phyloP scores from a whole-genome alignment of 345 rosid genomes.

The Eutrema japonicum region DNA sequence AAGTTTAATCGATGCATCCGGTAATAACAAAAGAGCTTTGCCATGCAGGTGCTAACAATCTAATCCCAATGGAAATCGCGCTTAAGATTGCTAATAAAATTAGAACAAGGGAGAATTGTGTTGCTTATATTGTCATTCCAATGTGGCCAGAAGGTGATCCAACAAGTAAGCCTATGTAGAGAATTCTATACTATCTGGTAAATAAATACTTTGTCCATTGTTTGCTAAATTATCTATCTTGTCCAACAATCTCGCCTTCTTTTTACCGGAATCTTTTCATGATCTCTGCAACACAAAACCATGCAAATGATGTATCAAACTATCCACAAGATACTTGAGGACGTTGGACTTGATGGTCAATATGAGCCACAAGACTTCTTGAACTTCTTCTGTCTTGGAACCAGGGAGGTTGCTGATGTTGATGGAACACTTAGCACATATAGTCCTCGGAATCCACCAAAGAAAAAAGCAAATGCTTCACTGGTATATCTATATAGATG shows the following conservation, averaged over 20 bases:
- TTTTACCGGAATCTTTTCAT: not conserved
- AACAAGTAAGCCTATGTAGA: constrained; percentile 61
- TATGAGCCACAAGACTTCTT: constrained; percentile 86
- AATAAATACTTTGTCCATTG: constrained; percentile 37
- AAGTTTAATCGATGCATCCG: not conserved
- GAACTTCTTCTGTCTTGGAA: constrained; percentile 96
- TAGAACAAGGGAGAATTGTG: constrained; percentile 78
- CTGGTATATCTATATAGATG: constrained; percentile 50
- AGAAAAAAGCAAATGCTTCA: constrained; percentile 45
- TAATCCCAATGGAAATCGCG: constrained; percentile 93
- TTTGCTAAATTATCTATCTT: too few species aligned
- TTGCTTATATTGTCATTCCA: constrained; percentile 89
- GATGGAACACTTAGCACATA: constrained; percentile 43
- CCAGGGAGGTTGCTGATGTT: constrained; percentile 62
- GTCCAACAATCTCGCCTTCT: too few species aligned
- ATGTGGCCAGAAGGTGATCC: constrained; percentile 99
- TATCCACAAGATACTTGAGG: constrained; percentile 77
- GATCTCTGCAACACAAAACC: constrained; percentile 71
- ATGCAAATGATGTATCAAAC: constrained; percentile 96
- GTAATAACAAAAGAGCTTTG: constrained; percentile 19
- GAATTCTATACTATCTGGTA: constrained; percentile 42
- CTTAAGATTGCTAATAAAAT: constrained; percentile 87
- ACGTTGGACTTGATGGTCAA: constrained; percentile 70
- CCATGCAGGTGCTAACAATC: constrained; percentile 81
- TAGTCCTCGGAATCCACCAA: constrained; percentile 39